Base-by-base conservation (phyloP, 208 protist species). In the Trypanosoma cruzi region DNA sequence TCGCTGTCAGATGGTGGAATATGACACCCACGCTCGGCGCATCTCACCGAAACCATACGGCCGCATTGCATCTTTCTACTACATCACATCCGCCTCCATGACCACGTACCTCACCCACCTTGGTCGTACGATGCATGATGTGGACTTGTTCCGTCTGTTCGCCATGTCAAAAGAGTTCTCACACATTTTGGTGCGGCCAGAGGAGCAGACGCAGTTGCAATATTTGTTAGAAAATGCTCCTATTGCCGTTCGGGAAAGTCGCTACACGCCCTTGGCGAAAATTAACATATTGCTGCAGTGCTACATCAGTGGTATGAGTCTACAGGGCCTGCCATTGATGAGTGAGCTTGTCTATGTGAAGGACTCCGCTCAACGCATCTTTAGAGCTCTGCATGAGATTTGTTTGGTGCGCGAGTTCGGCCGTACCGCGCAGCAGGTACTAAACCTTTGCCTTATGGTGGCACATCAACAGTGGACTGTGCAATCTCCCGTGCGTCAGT, bases 261-360 rank as follows among this genome's bases (percentile, higher is more conserved):
- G 96, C 34, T 98, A 99, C 55, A 98, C 99, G 56, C 86, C 96
- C 6, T 68, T 92, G 28, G 97, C 97, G 11, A 99, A 99, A 84
- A 96, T 99, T 54, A 99, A 99, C 79, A 85, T 99, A 14, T 84
- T 99, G 6, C 84, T 99, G 16, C 99, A 99, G 81, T 93, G 97
- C 44, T 99, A 99, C 85, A 99, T 99, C 69, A 99, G 97, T 42
- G 84, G 92, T 64, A 92, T 99, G 55, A 81, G 75, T 28, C 77
- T 99, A 1, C 94, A 99, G n/a, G 98, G 99, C 7, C 98, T 99
- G 80, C 96, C 98, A 8, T 86, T 99, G 44, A 88, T 99, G 69
- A 92, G 98, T 20, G 99, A 99, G 87, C 98, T 99, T 84, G 96
- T 99, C n/a, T 99, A 99, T 84, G 92, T 99, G 56, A 99, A 98